phyloP scores from a whole-genome alignment of 495 filamentous ascomycete genomes.

The Xylaria longipes region DNA sequence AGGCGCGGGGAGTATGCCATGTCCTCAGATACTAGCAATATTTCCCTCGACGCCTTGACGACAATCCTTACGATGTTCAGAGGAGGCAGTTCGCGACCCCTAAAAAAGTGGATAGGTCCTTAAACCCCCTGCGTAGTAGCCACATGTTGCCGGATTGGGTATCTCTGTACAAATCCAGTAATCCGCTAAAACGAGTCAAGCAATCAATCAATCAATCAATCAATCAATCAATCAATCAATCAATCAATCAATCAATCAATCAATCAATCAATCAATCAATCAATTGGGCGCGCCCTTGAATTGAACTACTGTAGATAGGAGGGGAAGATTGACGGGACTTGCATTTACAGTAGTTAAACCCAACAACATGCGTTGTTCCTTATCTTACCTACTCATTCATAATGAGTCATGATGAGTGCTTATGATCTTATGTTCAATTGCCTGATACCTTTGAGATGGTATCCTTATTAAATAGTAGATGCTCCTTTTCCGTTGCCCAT shows the following conservation, averaged over 20 bases:
- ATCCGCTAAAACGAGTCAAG: background rate
- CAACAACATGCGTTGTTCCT: background rate
- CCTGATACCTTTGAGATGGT: background rate
- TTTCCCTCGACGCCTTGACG: background rate
- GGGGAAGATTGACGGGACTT: too few relatives aligned
- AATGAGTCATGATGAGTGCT: background rate
- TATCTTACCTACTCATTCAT: background rate
- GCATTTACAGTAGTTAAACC: too few relatives aligned
- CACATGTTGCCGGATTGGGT: background rate
- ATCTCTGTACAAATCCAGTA: background rate
- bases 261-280: too few relatives aligned
- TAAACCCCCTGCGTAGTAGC: background rate
- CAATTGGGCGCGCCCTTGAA: too few relatives aligned
- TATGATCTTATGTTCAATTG: background rate
- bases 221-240: too few relatives aligned
- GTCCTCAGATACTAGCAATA: background rate
- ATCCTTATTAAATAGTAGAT: background rate
- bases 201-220: too few relatives aligned
- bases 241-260: too few relatives aligned
- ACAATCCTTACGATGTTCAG: background rate
- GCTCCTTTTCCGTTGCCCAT: background rate
- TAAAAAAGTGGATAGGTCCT: background rate
- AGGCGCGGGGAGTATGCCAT: constrained; percentile 19
- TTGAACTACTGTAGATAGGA: too few relatives aligned
- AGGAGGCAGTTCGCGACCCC: too few relatives aligned